phyloP scores from a whole-genome alignment of 2,329 filamentous ascomycete genomes.

The Aspergillus sp. region DNA sequence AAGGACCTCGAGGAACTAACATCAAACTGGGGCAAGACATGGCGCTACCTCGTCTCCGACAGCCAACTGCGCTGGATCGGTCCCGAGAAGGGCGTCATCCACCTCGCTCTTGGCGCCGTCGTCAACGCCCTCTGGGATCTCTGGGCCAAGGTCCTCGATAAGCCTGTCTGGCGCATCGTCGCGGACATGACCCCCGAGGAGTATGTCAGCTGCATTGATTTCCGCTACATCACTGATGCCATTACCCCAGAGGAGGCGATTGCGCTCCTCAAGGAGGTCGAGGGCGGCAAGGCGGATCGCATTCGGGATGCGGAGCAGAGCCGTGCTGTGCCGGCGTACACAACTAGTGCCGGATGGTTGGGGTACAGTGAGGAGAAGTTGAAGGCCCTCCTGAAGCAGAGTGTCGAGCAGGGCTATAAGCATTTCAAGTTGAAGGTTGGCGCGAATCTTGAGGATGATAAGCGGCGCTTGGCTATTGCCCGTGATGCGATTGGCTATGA shows the following conservation, averaged over 20 bases:
- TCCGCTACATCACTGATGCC: conserved; percentile 93
- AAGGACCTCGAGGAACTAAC: conserved; percentile 78
- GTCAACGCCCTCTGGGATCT: conserved; percentile 94
- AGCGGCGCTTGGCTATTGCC: conserved; percentile 71
- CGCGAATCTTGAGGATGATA: conserved; percentile 71
- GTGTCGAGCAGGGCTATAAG: conserved; percentile 73
- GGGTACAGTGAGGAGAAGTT: conserved; percentile 89
- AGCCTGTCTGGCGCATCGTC: conserved; percentile 89
- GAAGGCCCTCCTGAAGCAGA: conserved; percentile 73
- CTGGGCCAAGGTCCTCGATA: conserved; percentile 85
- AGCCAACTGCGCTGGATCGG: conserved; percentile 92
- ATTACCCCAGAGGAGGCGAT: conserved; percentile 84
- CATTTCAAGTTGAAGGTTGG: conserved; percentile 95
- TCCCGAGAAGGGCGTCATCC: conserved; percentile 91
- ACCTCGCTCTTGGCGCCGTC: conserved; percentile 85
- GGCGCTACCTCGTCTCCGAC: conserved; percentile 90
- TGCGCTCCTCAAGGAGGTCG: conserved; percentile 67
- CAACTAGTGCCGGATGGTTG: conserved; percentile 89
- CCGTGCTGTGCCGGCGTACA: conserved; percentile 85
- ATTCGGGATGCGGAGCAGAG: conserved; percentile 74
- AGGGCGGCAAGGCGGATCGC: conserved; percentile 70
- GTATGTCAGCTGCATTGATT: conserved; percentile 86
- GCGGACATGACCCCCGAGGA: conserved; percentile 89
- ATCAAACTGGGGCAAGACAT: conserved; percentile 82
- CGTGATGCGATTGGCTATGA: conserved; percentile 82